Base-by-base conservation (phyloP, 1,139 yeast genomes). In the Kodamaea fungicola region DNA sequence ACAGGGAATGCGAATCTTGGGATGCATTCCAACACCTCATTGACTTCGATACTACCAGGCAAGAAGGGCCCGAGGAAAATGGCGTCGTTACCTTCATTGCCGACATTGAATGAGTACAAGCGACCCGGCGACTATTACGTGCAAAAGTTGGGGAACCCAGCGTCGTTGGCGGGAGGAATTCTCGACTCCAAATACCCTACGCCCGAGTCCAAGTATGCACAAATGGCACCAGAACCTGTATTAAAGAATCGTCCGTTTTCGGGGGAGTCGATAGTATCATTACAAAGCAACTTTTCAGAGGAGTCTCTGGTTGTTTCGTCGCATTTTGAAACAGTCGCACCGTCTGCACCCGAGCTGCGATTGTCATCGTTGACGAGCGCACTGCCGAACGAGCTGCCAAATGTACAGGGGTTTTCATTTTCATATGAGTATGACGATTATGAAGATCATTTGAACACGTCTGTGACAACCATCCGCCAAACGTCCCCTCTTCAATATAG, bases 41-140 rank as follows among this genome's bases (percentile, higher is more conserved):
- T 16, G 19, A 16, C 19, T 3, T 16, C 19, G 19, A 16, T 16
- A 16, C 19, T 16, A 16, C 19, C 19, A 16, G 19, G 19, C 19
- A 24, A 23, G 16, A 31, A 32, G 16, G 43, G 38, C 1, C 63
- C 65, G 3, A 52, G 59, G 31, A 49, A 66, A 33, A 62, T 59
- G 12, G 59, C 57, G 32, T 63, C 66, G 33, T 34, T 51, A 38
- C 40, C 61, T 27, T 54, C 62, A 13, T 49, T 62, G 26, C 42
- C 54, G 12, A 49, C 53, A 3, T 40, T 53, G n/a, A 50, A 42
- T 30, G 67, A 44, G 47, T 16, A 16, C n/a, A 67, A 67, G 42
- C 49, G 75, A 31, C 76, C 76, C 1, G 68, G 74, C 28, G 74
- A 69, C 45, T 68, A 67, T 47, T 70, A 59, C 43, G 59, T 67